phyloP scores from a whole-genome alignment of 768 basidiomycete species.

The Vararia minispora region DNA sequence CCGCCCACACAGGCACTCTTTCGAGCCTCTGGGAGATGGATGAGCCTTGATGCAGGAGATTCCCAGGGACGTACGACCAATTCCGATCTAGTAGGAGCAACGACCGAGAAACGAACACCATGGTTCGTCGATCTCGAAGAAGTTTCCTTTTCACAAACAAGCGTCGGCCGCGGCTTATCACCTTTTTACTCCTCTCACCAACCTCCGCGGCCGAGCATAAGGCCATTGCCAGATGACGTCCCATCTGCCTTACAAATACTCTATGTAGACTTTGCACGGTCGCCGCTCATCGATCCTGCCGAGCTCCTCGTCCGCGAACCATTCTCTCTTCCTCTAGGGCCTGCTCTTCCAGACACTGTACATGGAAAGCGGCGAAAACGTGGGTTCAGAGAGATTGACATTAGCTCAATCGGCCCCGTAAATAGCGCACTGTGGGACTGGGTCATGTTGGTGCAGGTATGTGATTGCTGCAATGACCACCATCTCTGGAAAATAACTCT shows the following conservation, averaged over 20 bases:
- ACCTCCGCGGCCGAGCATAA: conserved; percentile 17
- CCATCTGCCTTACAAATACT: conserved; percentile 44
- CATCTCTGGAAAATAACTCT: background rate
- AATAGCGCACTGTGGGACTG: conserved; percentile 63
- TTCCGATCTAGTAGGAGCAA: too few species aligned
- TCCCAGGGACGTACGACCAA: too few species aligned
- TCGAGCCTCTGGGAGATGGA: too few species aligned
- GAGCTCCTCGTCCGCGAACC: conserved; percentile 46
- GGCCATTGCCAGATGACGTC: conserved; percentile 38
- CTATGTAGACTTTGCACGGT: conserved; percentile 42
- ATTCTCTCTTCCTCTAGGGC: conserved; percentile 38
- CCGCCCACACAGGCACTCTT: too few species aligned
- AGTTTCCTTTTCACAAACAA: conserved; percentile 1
- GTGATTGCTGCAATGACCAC: conserved; percentile 1
- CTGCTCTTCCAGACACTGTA: conserved; percentile 41
- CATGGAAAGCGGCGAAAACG: conserved; percentile 56
- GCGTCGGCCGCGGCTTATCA: conserved; percentile 13
- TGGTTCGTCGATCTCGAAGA: conserved; percentile 59
- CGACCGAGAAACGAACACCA: too few species aligned
- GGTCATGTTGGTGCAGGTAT: conserved; percentile 64
- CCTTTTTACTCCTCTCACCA: conserved; percentile 17
- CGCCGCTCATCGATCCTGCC: conserved; percentile 59
- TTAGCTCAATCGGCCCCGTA: conserved; percentile 38
- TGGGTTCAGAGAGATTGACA: conserved; percentile 57
- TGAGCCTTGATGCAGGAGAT: too few species aligned